phyloP scores from a whole-genome alignment of 176 grass and related monocot species.

The Bothriochloa decipiens region DNA sequence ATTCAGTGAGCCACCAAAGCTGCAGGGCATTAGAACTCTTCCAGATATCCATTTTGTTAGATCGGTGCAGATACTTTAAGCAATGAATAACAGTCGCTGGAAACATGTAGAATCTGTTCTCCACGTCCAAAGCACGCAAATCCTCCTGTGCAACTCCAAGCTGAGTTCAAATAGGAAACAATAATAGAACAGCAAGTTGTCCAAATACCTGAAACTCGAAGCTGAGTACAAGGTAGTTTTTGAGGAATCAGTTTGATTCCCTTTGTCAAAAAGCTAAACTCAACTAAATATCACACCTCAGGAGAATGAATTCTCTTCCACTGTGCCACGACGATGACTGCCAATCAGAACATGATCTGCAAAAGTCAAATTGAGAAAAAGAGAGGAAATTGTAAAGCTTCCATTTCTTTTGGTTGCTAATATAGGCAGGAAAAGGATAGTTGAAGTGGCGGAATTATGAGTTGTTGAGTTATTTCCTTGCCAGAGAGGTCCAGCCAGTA shows the following conservation, averaged over 20 bases:
- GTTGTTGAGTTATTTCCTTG: slow-evolving; percentile 52
- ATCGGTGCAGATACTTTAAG: slow-evolving; percentile 34
- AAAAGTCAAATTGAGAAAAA: slow-evolving; percentile 42
- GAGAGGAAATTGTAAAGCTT: slow-evolving; percentile 46
- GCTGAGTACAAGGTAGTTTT: slow-evolving; percentile 40
- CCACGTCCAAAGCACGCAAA: slow-evolving; percentile 19
- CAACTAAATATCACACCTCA: slow-evolving; percentile 31
- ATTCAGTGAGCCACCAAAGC: slow-evolving; percentile 37
- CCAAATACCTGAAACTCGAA: slow-evolving; percentile 37
- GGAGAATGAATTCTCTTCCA: slow-evolving; percentile 37
- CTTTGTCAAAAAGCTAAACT: slow-evolving; percentile 37
- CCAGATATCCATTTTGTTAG: slow-evolving; percentile 7
- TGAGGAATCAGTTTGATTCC: slow-evolving; percentile 36
- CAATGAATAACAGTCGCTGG: slow-evolving; percentile 21
- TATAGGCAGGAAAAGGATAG: slow-evolving; percentile 50
- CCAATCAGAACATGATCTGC: slow-evolving; percentile 39
- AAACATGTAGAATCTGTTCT: slow-evolving; percentile 15
- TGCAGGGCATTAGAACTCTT: slow-evolving; percentile 19
- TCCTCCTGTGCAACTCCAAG: slow-evolving; percentile 15
- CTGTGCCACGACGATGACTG: slow-evolving; percentile 30
- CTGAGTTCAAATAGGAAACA: slow-evolving; percentile 25
- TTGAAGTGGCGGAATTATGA: slow-evolving; percentile 44
- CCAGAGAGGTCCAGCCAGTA: slow-evolving; percentile 72
- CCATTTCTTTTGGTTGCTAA: slow-evolving; percentile 46
- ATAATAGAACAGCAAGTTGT: background rate